Evolutionary conservation across 257 asterid genomes (phyloP), one percentile per base, ranked within the genome.

Genomic region (Lavandula angustifolia): DNA sequence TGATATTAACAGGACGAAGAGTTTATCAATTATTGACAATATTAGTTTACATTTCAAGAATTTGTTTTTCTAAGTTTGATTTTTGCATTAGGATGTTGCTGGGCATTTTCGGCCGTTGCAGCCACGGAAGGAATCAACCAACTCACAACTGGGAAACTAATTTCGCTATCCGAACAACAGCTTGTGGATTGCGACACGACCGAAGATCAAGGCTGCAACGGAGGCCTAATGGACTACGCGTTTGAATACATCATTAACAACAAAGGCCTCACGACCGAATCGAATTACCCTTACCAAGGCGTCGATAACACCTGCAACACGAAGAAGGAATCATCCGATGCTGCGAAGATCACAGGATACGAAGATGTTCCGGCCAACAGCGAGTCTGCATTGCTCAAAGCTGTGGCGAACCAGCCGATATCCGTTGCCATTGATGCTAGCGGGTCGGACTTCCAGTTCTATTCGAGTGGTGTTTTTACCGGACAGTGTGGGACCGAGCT

Each of bases 361-460:
- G 61, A 64, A 7, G 60, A 64, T 64, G 70, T 64, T 7, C 70
- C 70, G 1, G 42, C 61, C 60, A 64, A 64, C 40, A 50, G 61
- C 8, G 70, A 64, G 1, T 51, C 70, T 3, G 41, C 32, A 22
- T 0, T 64, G 31, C 44, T 37, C 38, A 64, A 51, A 18, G 60
- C 61, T 3, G 70, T 64, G 51, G 31, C 48, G 5, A 50, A 38
- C 31, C 60, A 64, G 29, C 85, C 82, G 0, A 61, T 80, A 1
- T 67, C 79, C 0, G 83, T 77, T 0, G 66, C 77, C 55, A 75
- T 80, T 14, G 86, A 75, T 14, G 85, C 81, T 0, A 40, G 81
- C 32, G 60, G 75, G 3, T 35, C 52, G 0, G 68, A 38, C 16
- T 78, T 81, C 41, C 79, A 75, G 13, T 65, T 73, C 35, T 82